These are phyloP conservation scores for Scutellaria barbata DNA, from an alignment of 257 asterid genomes.

Conservation along the genomic window DNA sequence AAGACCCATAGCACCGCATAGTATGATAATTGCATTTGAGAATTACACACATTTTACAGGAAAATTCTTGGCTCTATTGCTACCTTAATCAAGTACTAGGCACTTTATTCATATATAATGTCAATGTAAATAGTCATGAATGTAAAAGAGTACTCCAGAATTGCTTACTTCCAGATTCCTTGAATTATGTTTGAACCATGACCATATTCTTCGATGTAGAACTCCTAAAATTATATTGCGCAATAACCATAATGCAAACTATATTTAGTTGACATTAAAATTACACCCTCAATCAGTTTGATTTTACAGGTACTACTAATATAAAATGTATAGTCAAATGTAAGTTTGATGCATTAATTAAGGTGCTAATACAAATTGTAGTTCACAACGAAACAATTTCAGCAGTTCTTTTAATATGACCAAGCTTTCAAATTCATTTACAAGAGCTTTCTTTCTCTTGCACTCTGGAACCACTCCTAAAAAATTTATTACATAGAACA, in stretches of 20 bases:
- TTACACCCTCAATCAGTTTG: constrained; percentile 4
- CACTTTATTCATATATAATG: background rate
- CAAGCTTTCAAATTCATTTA: constrained; percentile 3
- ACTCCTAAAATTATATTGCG: background rate
- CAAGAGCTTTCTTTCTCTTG: background rate
- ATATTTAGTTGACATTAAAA: background rate
- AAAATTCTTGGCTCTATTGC: background rate
- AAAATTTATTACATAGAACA: background rate
- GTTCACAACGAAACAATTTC: background rate
- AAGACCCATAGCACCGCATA: background rate
- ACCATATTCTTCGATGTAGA: background rate
- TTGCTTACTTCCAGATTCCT: constrained; percentile 10
- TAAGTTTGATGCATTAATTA: background rate
- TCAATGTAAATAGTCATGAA: background rate
- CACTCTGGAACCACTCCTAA: constrained; percentile 1
- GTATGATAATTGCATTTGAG: background rate
- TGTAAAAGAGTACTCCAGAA: background rate
- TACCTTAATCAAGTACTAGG: background rate
- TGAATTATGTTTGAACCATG: background rate
- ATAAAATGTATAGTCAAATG: background rate
- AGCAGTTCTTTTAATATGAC: constrained; percentile 8
- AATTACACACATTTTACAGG: background rate
- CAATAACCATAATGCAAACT: background rate
- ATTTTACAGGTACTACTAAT: background rate
- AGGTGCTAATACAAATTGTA: background rate